Evolutionary conservation across 495 filamentous ascomycete species (phyloP).

Genomic region (Glutinoglossum americanum): DNA sequence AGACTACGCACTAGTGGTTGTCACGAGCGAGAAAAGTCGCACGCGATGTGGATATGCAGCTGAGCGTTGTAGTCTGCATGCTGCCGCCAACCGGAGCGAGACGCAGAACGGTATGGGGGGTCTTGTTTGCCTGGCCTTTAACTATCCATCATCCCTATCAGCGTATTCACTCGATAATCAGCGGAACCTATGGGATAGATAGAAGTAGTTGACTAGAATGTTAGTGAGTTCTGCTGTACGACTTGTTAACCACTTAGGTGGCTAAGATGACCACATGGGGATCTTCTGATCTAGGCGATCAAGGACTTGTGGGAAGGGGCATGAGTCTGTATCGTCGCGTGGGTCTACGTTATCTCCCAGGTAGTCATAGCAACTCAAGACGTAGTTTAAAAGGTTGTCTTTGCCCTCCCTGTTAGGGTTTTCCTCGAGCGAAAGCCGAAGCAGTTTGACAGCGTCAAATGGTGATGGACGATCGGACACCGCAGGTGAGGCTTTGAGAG

Average conservation of each 20-base stretch:
- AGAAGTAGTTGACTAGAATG: neutral
- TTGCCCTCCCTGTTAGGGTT: neutral
- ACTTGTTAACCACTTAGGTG: neutral
- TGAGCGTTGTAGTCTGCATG: neutral
- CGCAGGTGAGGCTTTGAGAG: neutral
- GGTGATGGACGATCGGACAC: neutral
- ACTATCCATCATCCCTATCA: neutral
- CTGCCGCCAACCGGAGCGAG: neutral
- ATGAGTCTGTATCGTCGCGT: neutral
- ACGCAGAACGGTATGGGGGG: neutral
- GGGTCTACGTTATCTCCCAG: too few relatives aligned
- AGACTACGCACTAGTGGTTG: neutral
- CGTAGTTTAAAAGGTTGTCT: neutral
- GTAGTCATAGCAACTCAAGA: neutral
- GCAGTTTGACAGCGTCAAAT: neutral
- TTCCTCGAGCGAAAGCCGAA: neutral
- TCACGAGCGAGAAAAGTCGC: neutral
- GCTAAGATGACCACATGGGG: neutral
- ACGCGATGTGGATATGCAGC: neutral
- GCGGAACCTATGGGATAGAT: neutral
- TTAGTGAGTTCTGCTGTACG: neutral
- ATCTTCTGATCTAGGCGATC: neutral
- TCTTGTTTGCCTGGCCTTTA: neutral
- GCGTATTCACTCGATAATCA: neutral
- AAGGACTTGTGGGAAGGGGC: neutral